Evolutionary conservation across 441 rosid species (phyloP).

Genomic region (Jatropha multifida): DNA sequence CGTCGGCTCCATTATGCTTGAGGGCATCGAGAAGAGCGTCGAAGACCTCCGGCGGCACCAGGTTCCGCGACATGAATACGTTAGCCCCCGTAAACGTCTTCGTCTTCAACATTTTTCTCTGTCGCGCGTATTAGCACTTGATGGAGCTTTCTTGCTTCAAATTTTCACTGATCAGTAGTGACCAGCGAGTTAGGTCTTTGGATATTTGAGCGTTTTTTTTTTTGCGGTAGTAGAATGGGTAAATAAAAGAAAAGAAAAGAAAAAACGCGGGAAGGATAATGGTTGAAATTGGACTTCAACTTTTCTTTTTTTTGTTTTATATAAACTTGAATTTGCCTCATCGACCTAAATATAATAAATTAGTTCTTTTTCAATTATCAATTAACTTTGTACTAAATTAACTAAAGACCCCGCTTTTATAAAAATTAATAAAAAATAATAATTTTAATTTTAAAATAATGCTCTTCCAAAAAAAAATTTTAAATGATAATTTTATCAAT

Average conservation of each 20-base stretch:
- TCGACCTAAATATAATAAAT: too few relatives aligned
- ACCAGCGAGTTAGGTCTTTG: neutral
- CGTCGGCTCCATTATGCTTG: conserved; percentile 78
- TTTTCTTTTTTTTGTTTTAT: too few relatives aligned
- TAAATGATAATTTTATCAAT: too few relatives aligned
- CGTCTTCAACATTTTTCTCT: conserved; percentile 48
- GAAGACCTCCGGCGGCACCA: conserved; percentile 88
- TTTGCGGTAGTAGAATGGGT: neutral
- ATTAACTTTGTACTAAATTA: too few relatives aligned
- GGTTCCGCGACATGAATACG: conserved; percentile 83
- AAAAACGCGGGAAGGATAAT: conserved; percentile 4
- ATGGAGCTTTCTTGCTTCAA: neutral
- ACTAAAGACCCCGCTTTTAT: too few relatives aligned
- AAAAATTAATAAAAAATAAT: too few relatives aligned
- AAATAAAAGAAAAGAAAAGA: too few relatives aligned
- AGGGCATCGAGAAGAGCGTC: conserved; percentile 88
- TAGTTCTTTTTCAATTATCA: too few relatives aligned
- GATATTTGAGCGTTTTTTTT: neutral
- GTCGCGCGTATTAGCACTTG: neutral
- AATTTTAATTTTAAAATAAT: too few relatives aligned
- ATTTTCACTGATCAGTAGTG: neutral
- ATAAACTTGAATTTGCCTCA: too few relatives aligned
- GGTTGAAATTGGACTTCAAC: neutral
- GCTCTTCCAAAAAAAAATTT: too few relatives aligned
- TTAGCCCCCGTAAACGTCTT: conserved; percentile 68